phyloP scores from a whole-genome alignment of 305 asterid genomes.

The Solanum hybrid region DNA sequence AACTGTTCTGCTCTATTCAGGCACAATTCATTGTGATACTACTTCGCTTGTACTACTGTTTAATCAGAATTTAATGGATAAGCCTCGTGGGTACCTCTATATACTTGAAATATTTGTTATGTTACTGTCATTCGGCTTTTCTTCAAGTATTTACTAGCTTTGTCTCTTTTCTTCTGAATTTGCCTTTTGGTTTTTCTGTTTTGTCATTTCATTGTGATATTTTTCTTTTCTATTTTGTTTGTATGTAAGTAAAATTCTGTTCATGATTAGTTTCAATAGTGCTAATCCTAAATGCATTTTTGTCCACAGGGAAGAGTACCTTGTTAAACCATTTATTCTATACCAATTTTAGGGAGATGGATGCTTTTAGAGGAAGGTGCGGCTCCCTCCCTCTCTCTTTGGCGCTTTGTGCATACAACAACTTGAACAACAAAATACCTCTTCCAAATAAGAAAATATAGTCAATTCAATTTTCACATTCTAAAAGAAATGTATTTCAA shows the following conservation, averaged over 20 bases:
- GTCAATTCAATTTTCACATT: neutral
- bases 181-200: neutral
- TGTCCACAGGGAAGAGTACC: conserved; percentile 49
- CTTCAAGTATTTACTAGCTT: neutral
- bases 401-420: neutral
- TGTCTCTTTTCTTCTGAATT: neutral
- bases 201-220: neutral
- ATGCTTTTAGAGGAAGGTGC: conserved; percentile 50
- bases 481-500: neutral
- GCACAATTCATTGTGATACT: neutral
- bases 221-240: neutral
- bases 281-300: neutral
- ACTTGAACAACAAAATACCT: neutral
- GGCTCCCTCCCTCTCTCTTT: neutral
- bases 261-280: neutral
- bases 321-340: conserved; percentile 48
- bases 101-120: neutral
- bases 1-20: neutral
- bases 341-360: conserved; percentile 62
- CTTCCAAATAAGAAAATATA: neutral
- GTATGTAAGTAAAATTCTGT: neutral
- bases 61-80: neutral
- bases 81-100: neutral
- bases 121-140: neutral
- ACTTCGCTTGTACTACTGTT: neutral